Conservation (phyloP, 768 basidiomycete genomes). For the Melanogaster broomeanus region DNA sequence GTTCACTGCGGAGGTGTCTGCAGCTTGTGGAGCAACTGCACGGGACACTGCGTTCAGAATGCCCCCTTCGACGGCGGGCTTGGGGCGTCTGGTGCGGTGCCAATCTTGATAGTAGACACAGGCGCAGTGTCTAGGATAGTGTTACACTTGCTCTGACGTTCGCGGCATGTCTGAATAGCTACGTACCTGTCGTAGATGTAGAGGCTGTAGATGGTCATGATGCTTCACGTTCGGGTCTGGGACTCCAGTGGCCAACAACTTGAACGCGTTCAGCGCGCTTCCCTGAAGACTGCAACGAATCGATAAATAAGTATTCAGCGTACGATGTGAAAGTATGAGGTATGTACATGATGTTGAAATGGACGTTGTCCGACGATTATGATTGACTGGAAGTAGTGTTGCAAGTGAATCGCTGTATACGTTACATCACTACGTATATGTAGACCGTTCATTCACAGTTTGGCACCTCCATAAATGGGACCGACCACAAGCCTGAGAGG, state of each 20-base stretch:
- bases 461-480: no score
- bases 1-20: slow-evolving; percentile 34
- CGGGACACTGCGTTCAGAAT: slow-evolving; percentile 82
- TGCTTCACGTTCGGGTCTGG: neutral
- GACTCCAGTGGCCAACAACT: no score
- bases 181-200: slow-evolving; percentile 88
- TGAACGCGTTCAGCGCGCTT: neutral
- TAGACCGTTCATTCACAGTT: no score
- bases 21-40: slow-evolving; percentile 46
- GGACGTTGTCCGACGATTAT: no score
- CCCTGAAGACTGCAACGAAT: neutral
- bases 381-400: no score
- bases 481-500: no score
- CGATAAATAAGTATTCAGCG: no score
- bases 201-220: slow-evolving; percentile 88
- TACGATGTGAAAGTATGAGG: no score
- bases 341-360: no score
- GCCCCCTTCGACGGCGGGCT: slow-evolving; percentile 69
- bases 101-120: slow-evolving; percentile 97
- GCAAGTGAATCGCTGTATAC: no score
- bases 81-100: slow-evolving; percentile 77
- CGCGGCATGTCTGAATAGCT: neutral
- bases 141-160: slow-evolving; percentile 1
- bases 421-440: no score
- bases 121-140: slow-evolving; percentile 70